Evolutionary conservation across 257 asterid species (phyloP), one percentile per base, ranked within the genome.

Genomic region (Nicotiana knightiana): DNA sequence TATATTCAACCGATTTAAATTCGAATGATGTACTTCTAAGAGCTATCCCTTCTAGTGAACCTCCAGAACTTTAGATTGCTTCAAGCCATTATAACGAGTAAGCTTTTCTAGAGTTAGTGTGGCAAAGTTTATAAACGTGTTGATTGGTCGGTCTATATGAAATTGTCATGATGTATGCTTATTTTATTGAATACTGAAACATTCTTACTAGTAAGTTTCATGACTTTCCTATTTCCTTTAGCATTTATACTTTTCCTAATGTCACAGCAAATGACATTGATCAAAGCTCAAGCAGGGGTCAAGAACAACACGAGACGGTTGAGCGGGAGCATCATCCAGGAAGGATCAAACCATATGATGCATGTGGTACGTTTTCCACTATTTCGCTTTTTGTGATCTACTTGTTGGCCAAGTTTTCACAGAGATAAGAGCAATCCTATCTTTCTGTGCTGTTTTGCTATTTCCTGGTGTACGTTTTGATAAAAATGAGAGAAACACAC

Each of bases 261-360:
- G 48, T 71, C 79, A 79, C 87, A 95, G 96, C 99, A 96, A 96
- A 93, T 92, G 95, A 94, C 97, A 16, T 62, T 92, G 86, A 90
- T 91, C 77, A 93, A 95, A 91, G 97, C 97, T 87, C 99, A 93
- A 81, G 98, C 99, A 63, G 99, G 99, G 61, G 94, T 95, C 82
- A 93, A 53, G 58, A 53, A 13, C 18, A 64, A 65, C 71, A 65
- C 16, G 71, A 65, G 24, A 30, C 12, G 24, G 89, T 89, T 95
- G 87, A 93, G 88, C 87, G 90, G 87, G 87, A 95, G 98, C 87
- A 90, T 93, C 88, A 90, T 93, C 82, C 84, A 83, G 88, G 97
- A 93, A 85, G 99, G 99, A 67, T 91, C 99, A 30, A 92, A 83
- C 91, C 97, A 95, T 88, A 86, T 95, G 57, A 89, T 93, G 96